Base-by-base conservation (phyloP, 2,329 filamentous ascomycete species). In the Xylariaceae sp. region DNA sequence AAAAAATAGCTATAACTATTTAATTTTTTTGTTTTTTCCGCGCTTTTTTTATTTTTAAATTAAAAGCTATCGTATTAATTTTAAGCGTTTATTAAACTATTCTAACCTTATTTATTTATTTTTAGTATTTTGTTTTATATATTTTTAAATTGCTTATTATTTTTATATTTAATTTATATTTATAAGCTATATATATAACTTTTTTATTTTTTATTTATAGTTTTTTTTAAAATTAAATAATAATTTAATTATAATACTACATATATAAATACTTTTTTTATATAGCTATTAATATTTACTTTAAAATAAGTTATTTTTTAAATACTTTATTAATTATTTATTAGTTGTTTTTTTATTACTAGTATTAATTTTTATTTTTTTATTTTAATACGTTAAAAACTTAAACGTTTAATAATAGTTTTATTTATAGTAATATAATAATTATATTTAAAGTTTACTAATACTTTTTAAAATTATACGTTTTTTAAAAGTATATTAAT, bases 391-490 rank as follows among this genome's bases (percentile, higher is more conserved):
- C 5, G 4, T 43, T 43, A 23, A 11, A 39, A 39, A n/a, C 8
- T 39, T 39, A 11, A 39, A 11, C n/a, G 19, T 44, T 24, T 33
- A 46, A 46, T 46, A 29, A n/a, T n/a, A 31, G 4, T 29, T 28
- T 46, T 28, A 46, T 31, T 12, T 43, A 28, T 46, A 46, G 17
- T 29, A n/a, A 46, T 46, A 46, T 24, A 46, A 11, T 33, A 12
- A 9, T 29, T 46, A 29, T n/a, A 16, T 24, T 46, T 31, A 28
- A 9, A 46, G 12, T n/a, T n/a, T n/a, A n/a, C n/a, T n/a, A n/a
- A n/a, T n/a, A n/a, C n/a, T n/a, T n/a, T n/a, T n/a, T n/a, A n/a
- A n/a, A n/a, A n/a, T n/a, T n/a, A n/a, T n/a, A n/a, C n/a, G n/a
- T n/a, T n/a, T n/a, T n/a, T n/a, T n/a, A n/a, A n/a, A n/a, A n/a